A percentile compares a stretch with the other conserved stretches of the same genome.
phyloP scores from a whole-genome alignment of 208 protist genomes.

The Trypanosoma vivax region DNA sequence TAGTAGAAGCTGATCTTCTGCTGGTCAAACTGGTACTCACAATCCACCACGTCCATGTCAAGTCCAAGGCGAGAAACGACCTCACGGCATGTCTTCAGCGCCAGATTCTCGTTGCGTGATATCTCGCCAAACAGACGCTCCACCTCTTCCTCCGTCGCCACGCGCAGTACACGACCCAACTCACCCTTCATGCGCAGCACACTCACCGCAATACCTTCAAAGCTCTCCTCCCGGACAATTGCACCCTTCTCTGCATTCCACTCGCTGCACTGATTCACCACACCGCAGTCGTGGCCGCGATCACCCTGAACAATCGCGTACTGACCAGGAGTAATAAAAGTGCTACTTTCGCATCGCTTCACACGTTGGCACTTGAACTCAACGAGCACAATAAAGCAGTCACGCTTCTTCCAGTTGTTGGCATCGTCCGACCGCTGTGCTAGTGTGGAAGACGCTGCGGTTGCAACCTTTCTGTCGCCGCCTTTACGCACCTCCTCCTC shows the following conservation, averaged over 20 bases:
- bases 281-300: conserved; percentile 68
- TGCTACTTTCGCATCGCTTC: conserved; percentile 29
- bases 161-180: conserved; percentile 42
- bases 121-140: conserved; percentile 46
- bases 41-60: conserved; percentile 73
- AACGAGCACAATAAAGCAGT: conserved; percentile 55
- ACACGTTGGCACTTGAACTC: conserved; percentile 81
- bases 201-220: conserved; percentile 23
- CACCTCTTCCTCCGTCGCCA: conserved; percentile 62
- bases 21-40: conserved; percentile 86
- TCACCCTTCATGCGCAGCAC: conserved; percentile 18
- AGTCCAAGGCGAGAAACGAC: conserved; percentile 39
- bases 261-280: conserved; percentile 55
- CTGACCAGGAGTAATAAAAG: conserved; percentile 26
- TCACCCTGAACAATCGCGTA: conserved; percentile 84
- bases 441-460: not conserved
- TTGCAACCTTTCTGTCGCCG: not conserved
- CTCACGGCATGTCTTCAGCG: conserved; percentile 56
- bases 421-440: not conserved
- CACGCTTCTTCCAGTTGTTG: conserved; percentile 9
- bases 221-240: conserved; percentile 20
- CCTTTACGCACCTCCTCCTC: not conserved
- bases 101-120: conserved; percentile 57
- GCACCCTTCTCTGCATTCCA: conserved; percentile 26
- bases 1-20: conserved; percentile 90